Evolutionary conservation across 2,329 filamentous ascomycete genomes (phyloP).

Genomic region (Rhynchosporium secalis): DNA sequence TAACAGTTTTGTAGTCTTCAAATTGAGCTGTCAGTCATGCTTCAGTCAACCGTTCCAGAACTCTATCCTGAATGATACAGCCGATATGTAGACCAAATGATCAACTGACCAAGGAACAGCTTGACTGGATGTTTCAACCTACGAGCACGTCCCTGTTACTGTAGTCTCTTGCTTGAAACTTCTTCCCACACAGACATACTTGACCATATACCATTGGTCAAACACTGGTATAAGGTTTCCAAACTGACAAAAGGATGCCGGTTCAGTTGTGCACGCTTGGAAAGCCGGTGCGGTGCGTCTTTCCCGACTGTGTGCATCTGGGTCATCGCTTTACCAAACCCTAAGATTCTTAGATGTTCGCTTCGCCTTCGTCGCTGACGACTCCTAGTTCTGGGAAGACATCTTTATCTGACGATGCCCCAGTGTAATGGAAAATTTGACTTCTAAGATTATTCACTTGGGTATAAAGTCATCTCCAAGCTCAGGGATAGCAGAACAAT

Average conservation of each 20-base stretch:
- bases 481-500: background rate
- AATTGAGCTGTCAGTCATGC: background rate
- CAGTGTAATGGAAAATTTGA: too few relatives aligned
- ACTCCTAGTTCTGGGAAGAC: background rate
- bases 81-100: background rate
- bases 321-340: background rate
- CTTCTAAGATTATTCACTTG: background rate
- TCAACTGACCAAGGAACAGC: background rate
- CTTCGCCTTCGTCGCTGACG: background rate
- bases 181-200: background rate
- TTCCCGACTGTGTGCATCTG: background rate
- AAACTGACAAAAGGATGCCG: background rate
- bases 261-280: background rate
- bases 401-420: background rate
- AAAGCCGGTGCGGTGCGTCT: background rate
- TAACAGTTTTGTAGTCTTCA: background rate
- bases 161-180: background rate
- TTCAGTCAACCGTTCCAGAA: background rate
- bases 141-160: background rate
- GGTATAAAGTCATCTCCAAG: background rate
- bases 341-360: background rate
- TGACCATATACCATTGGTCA: background rate
- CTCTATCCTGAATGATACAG: background rate
- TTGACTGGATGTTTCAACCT: conserved; percentile 4
- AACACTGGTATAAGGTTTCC: background rate